phyloP scores from a whole-genome alignment of 2,329 filamentous ascomycete genomes.

The Karstenula rhodostoma region DNA sequence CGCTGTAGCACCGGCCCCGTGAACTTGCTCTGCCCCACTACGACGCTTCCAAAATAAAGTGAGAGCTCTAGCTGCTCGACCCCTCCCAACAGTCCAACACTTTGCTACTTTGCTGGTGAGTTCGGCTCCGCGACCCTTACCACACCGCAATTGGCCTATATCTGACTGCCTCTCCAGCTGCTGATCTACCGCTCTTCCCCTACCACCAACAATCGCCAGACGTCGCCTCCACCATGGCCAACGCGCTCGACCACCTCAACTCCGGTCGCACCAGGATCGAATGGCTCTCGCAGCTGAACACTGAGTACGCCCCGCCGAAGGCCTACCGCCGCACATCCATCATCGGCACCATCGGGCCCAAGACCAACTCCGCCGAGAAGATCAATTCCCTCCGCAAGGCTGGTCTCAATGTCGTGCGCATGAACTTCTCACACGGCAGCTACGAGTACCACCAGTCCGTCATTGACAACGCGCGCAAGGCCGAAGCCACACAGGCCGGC shows the following conservation, averaged over 20 bases:
- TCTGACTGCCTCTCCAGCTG: conserved; percentile 12
- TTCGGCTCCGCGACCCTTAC: background rate
- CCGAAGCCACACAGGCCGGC: conserved; percentile 78
- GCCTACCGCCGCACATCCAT: conserved; percentile 97
- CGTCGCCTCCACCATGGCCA: conserved; percentile 61
- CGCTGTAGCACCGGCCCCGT: conserved; percentile 11
- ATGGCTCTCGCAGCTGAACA: conserved; percentile 83
- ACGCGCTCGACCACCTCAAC: conserved; percentile 79
- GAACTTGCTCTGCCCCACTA: conserved; percentile 14
- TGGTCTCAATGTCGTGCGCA: conserved; percentile 97
- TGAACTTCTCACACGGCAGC: conserved; percentile 97
- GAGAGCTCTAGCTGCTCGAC: conserved; percentile 20
- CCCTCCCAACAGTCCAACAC: conserved; percentile 23
- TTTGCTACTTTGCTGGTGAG: conserved; percentile 14
- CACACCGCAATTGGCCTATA: background rate
- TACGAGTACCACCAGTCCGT: conserved; percentile 99
- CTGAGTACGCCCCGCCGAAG: conserved; percentile 82
- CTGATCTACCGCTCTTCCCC: conserved; percentile 15
- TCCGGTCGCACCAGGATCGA: conserved; percentile 75
- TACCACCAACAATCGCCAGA: conserved; percentile 17
- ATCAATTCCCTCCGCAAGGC: conserved; percentile 92
- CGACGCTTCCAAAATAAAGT: conserved; percentile 23
- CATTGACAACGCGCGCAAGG: conserved; percentile 92
- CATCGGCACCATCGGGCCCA: conserved; percentile 98
- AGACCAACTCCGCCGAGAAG: conserved; percentile 97